Percentiles rank a stretch among this genome's conserved stretches.
These are phyloP conservation scores for Pseudomassariella vexata DNA, from an alignment of 2,329 filamentous ascomycete species.

Conservation along the genomic window DNA sequence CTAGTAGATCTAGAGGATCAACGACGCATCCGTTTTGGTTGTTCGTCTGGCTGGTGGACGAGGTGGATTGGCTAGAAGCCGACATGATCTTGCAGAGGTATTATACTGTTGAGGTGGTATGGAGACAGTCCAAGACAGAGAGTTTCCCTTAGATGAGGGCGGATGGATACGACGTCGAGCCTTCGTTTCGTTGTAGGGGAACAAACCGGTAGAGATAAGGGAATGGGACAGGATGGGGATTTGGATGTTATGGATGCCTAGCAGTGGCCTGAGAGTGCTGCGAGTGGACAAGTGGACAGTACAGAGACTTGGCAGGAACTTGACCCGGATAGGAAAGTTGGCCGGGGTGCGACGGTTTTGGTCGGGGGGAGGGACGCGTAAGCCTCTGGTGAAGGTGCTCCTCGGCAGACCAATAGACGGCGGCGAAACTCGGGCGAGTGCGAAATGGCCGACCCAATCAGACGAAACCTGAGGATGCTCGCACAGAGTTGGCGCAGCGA, in stretches of 20 bases:
- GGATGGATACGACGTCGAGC: constrained; percentile 2
- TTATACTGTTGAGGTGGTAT: too few species aligned
- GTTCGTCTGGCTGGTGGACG: constrained; percentile 12
- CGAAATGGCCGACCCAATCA: constrained; percentile 5
- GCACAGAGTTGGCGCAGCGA: constrained; percentile 1
- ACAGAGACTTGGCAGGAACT: constrained; percentile 6
- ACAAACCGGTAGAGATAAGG: constrained; percentile 1
- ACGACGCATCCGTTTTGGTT: constrained; percentile 23
- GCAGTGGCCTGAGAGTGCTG: constrained; percentile 5
- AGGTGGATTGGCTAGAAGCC: constrained; percentile 4
- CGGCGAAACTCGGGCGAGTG: background rate
- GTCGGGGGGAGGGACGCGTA: constrained; percentile 7
- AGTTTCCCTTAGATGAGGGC: constrained; percentile 6
- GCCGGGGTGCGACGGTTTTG: constrained; percentile 4
- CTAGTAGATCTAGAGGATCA: constrained; percentile 52
- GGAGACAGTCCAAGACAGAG: too few species aligned
- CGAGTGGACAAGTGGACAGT: constrained; percentile 5
- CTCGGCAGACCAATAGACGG: constrained; percentile 3
- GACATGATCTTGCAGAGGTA: constrained; percentile 5
- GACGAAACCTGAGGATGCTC: constrained; percentile 2
- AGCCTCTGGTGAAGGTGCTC: constrained; percentile 3
- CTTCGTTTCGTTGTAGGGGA: constrained; percentile 4
- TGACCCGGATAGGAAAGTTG: constrained; percentile 7
- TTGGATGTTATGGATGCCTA: constrained; percentile 5
- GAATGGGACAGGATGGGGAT: constrained; percentile 5